Percentiles rank a stretch among this genome's conserved stretches.
phyloP scores from a whole-genome alignment of 2,329 filamentous ascomycete genomes.

The Colletotrichum sp. region DNA sequence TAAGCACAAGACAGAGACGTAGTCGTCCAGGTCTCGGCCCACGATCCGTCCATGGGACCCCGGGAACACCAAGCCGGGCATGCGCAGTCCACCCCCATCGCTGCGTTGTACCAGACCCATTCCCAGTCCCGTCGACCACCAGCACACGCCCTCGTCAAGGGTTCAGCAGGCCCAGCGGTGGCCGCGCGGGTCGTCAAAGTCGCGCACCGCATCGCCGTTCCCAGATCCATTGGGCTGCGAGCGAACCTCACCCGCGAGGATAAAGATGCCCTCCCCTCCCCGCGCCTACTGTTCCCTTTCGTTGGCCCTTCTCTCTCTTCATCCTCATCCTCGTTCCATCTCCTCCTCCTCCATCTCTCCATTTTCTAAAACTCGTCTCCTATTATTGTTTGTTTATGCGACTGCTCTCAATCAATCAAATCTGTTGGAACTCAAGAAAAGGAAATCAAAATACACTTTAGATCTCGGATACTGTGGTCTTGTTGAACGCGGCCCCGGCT shows the following conservation, averaged over 20 bases:
- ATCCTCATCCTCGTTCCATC: slow-evolving; percentile 2
- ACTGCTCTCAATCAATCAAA: neutral
- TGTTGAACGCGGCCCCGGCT: slow-evolving; percentile 22
- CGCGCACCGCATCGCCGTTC: slow-evolving; percentile 21
- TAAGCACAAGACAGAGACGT: neutral
- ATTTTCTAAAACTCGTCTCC: neutral
- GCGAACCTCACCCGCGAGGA: slow-evolving; percentile 10
- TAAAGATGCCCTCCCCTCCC: slow-evolving; percentile 23
- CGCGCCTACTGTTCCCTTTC: slow-evolving; percentile 5
- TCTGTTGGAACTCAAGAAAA: slow-evolving; percentile 12
- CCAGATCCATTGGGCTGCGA: slow-evolving; percentile 23
- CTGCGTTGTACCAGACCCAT: slow-evolving; percentile 11
- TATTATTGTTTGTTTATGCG: slow-evolving; percentile 7
- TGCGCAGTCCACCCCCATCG: slow-evolving; percentile 2
- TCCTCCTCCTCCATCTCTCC: neutral
- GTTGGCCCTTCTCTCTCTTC: slow-evolving; percentile 18
- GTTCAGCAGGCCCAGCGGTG: neutral
- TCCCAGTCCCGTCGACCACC: neutral
- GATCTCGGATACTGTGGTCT: slow-evolving; percentile 28
- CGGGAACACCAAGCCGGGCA: slow-evolving; percentile 3
- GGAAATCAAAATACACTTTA: slow-evolving; percentile 11
- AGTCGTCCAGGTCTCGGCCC: slow-evolving; percentile 1
- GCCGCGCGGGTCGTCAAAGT: slow-evolving; percentile 4
- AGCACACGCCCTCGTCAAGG: neutral
- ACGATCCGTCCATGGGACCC: slow-evolving; percentile 11